A percentile compares a stretch with the other conserved stretches of the same genome.
These are phyloP conservation scores for Fusarium albosuccineum DNA, from an alignment of 2,329 filamentous ascomycete genomes.

Conservation along the genomic window DNA sequence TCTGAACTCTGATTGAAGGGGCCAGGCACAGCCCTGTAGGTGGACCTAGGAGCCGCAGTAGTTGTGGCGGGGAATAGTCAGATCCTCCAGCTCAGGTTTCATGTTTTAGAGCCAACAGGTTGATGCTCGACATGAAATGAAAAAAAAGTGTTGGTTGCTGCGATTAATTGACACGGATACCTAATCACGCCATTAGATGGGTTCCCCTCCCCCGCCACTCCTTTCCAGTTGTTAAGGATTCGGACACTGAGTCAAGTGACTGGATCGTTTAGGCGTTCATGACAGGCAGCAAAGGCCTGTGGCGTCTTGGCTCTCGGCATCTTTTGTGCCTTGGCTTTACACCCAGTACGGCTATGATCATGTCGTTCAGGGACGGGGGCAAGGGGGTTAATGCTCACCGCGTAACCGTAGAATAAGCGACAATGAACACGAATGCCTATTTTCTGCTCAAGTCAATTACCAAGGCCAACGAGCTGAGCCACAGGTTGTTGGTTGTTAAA, in stretches of 20 bases:
- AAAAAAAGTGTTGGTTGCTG: not conserved
- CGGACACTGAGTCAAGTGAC: not conserved
- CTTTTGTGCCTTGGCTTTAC: slow-evolving; percentile 20
- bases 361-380: not conserved
- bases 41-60: slow-evolving; percentile 34
- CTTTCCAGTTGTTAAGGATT: not conserved
- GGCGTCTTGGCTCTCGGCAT: slow-evolving; percentile 32
- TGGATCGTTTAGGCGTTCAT: not conserved
- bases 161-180: slow-evolving; percentile 14
- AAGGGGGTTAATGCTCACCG: not conserved
- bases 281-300: not conserved
- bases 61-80: slow-evolving; percentile 32
- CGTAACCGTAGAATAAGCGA: not conserved
- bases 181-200: not conserved
- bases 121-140: slow-evolving; percentile 1
- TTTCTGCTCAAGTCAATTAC: not conserved
- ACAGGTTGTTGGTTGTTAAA: slow-evolving; percentile 1
- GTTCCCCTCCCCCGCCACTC: not conserved
- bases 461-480: not conserved
- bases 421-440: not conserved
- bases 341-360: slow-evolving; percentile 1
- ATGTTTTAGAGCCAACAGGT: slow-evolving; percentile 38
- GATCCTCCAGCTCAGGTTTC: slow-evolving; percentile 39
- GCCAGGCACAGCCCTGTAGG: slow-evolving; percentile 44
- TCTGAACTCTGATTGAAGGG: slow-evolving; percentile 38